phyloP scores from a whole-genome alignment of 2,329 filamentous ascomycete genomes.

The Sporothrix variecibatus region DNA sequence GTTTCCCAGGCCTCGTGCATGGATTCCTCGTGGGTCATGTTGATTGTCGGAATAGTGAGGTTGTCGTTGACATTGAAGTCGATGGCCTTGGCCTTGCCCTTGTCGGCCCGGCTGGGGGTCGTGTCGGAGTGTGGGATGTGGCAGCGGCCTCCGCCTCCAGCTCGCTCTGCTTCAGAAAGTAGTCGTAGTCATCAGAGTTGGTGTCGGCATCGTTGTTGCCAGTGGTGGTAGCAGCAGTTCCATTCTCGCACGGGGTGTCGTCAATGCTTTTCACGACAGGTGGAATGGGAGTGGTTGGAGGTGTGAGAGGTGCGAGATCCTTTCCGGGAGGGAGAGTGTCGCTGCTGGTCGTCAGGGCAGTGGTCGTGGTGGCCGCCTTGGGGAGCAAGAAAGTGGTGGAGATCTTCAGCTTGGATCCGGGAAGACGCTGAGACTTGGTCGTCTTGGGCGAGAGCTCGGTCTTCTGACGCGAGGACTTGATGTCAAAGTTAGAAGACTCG shows the following conservation, averaged over 20 bases:
- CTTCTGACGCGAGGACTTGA: neutral
- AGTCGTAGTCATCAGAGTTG: neutral
- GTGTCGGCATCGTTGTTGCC: neutral
- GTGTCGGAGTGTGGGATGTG: neutral
- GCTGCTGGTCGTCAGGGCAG: neutral
- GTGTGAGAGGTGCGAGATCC: neutral
- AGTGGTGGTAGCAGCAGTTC: neutral
- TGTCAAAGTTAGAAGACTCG: constrained; percentile 7
- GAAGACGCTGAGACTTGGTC: neutral
- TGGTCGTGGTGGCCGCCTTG: neutral
- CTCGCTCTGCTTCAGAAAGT: neutral
- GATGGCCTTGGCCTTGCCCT: neutral
- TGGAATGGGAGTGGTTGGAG: neutral
- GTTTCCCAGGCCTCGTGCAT: neutral
- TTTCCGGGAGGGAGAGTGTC: neutral
- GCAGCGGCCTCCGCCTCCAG: neutral
- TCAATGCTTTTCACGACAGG: neutral
- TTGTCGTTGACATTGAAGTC: neutral
- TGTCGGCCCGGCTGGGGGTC: neutral
- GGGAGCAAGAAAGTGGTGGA: neutral
- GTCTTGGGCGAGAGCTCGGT: neutral
- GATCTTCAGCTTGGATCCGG: neutral
- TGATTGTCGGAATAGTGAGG: neutral
- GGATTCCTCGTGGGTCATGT: neutral
- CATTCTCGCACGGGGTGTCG: neutral